phyloP scores from a whole-genome alignment of 2,329 filamentous ascomycete species.

The Emydomyces testavorans region DNA sequence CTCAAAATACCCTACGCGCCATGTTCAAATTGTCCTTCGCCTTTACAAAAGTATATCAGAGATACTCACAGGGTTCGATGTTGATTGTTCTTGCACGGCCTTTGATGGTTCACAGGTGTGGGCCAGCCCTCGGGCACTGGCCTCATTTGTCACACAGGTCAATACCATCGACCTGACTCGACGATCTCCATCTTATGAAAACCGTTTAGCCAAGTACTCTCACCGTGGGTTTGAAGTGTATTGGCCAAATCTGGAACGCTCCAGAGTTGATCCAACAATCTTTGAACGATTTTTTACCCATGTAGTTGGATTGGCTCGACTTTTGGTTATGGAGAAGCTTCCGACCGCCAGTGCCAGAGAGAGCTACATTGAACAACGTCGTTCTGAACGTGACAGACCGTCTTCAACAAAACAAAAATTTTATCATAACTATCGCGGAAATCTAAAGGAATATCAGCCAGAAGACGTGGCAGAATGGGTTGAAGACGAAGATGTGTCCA shows the following conservation, averaged over 20 bases:
- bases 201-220: constrained; percentile 73
- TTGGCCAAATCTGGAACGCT: constrained; percentile 63
- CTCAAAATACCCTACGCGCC: constrained; percentile 70
- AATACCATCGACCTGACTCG: constrained; percentile 70
- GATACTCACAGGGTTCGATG: constrained; percentile 78
- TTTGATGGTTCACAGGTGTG: constrained; percentile 75
- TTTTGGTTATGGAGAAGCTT: constrained; percentile 68
- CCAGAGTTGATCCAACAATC: constrained; percentile 71
- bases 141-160: constrained; percentile 68
- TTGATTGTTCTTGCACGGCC: constrained; percentile 70
- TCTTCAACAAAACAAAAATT: constrained; percentile 37
- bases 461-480: constrained; percentile 80
- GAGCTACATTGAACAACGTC: constrained; percentile 56
- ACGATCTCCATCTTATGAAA: constrained; percentile 77
- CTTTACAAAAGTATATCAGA: constrained; percentile 76
- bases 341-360: constrained; percentile 59
- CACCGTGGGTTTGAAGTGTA: constrained; percentile 75
- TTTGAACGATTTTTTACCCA: constrained; percentile 69
- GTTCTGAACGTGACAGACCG: constrained; percentile 61
- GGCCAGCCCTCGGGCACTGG: constrained; percentile 62
- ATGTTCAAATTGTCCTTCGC: constrained; percentile 75
- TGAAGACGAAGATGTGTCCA: constrained; percentile 61
- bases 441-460: constrained; percentile 65
- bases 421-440: constrained; percentile 43
- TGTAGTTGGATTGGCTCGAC: constrained; percentile 63